Conservation (phyloP, 345 rosid species). For the Brassica rapa region DNA sequence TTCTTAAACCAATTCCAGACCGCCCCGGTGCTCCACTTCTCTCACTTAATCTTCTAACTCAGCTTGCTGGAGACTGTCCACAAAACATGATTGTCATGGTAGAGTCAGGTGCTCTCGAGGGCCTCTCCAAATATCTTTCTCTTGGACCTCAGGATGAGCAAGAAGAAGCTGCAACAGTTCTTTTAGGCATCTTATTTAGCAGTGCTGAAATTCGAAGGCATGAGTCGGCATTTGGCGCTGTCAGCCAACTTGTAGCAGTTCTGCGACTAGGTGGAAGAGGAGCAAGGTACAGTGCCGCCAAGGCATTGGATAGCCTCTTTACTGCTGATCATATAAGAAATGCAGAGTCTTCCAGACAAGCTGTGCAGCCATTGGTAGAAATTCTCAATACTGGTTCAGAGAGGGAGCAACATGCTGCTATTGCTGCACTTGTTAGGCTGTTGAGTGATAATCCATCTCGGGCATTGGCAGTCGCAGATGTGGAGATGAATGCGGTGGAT, state of each 20-base stretch:
- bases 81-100: slow-evolving; percentile 93
- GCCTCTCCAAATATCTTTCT: slow-evolving; percentile 90
- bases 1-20: slow-evolving; percentile 98
- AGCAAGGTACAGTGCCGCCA: slow-evolving; percentile 96
- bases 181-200: slow-evolving; percentile 82
- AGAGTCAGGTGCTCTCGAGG: slow-evolving; percentile 97
- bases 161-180: slow-evolving; percentile 98
- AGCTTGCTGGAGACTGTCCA: slow-evolving; percentile 89
- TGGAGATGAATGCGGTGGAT: slow-evolving; percentile 98
- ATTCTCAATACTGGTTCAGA: slow-evolving; percentile 92
- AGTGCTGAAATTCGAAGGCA: slow-evolving; percentile 96
- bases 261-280: slow-evolving; percentile 95
- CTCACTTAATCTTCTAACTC: slow-evolving; percentile 83
- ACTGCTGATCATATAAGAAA: slow-evolving; percentile 96
- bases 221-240: slow-evolving; percentile 93
- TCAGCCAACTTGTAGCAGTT: slow-evolving; percentile 96
- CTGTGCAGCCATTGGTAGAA: slow-evolving; percentile 98
- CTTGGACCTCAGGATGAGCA: slow-evolving; percentile 98
- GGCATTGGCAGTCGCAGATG: slow-evolving; percentile 95
- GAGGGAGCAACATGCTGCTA: slow-evolving; percentile 98
- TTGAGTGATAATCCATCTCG: slow-evolving; percentile 95
- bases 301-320: slow-evolving; percentile 94
- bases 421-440: slow-evolving; percentile 92
- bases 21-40: slow-evolving; percentile 99
- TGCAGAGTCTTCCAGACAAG: slow-evolving; percentile 93